Evolutionary conservation across 345 rosid species (phyloP).

Genomic region (Linum usitatissimum): DNA sequence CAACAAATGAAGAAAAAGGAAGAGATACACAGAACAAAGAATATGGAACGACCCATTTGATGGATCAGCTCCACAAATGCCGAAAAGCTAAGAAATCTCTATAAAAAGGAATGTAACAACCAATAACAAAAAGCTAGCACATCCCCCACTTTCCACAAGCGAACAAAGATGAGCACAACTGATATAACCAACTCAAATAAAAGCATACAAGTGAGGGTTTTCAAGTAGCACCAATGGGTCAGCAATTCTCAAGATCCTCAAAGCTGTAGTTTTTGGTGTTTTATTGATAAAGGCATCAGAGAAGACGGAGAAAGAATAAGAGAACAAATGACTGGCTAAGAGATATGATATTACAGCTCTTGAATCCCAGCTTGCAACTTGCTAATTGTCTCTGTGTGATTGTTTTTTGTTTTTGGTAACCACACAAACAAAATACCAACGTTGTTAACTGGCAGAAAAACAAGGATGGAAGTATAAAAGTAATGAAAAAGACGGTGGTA

Average conservation of each 20-base stretch:
- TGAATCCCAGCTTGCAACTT: not conserved
- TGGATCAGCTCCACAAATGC: not conserved
- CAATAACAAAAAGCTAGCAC: not conserved
- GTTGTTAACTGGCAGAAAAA: not conserved
- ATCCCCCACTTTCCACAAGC: not conserved
- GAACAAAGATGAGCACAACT: not conserved
- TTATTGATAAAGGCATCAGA: not conserved
- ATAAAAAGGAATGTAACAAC: too few relatives aligned
- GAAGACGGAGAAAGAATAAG: not conserved
- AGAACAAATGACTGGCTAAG: not conserved
- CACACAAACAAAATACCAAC: not conserved
- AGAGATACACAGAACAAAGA: conserved; percentile 13
- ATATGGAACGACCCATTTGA: not conserved
- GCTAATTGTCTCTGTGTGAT: not conserved
- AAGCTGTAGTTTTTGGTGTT: not conserved
- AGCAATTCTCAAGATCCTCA: not conserved
- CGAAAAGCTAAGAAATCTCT: not conserved
- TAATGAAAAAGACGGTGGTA: not conserved
- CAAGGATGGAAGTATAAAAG: not conserved
- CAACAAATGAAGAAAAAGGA: not conserved
- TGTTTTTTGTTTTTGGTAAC: not conserved
- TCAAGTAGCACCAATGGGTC: not conserved
- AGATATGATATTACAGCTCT: too few relatives aligned
- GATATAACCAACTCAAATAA: not conserved
- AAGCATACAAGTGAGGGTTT: not conserved